Evolutionary conservation across 225 moss, liverwort and hornwort species (phyloP).

Genomic region (Marchantia polymorpha): DNA sequence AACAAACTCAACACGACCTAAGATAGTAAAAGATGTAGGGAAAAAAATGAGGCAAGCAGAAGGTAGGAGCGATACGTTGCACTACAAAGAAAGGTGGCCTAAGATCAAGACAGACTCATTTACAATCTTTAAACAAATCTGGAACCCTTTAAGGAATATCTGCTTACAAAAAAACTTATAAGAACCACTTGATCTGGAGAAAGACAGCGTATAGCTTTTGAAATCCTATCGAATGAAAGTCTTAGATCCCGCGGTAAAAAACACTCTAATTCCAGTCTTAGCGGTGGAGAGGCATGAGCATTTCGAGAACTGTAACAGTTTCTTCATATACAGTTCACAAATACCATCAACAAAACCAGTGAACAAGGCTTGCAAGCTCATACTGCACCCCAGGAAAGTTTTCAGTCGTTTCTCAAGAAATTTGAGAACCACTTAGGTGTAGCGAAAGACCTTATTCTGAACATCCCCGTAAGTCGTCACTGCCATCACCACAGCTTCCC

Average conservation of each 20-base stretch:
- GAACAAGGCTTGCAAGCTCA: neutral
- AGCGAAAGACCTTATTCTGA: constrained; percentile 62
- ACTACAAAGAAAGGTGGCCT: too few relatives aligned
- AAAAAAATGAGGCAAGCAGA: too few relatives aligned
- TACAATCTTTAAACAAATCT: too few relatives aligned
- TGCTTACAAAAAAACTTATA: neutral
- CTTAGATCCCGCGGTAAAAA: neutral
- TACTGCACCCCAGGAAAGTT: neutral
- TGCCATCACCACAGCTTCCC: constrained; percentile 73
- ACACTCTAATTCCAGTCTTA: neutral
- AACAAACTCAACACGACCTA: too few relatives aligned
- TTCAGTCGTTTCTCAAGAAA: neutral
- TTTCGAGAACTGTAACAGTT: neutral
- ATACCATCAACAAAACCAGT: neutral
- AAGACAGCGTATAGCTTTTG: neutral
- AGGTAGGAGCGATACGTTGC: too few relatives aligned
- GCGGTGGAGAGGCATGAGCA: neutral
- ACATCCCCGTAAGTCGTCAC: constrained; percentile 75
- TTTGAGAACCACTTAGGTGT: neutral
- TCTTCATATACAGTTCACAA: neutral
- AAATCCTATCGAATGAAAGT: neutral
- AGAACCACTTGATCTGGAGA: neutral
- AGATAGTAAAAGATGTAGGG: too few relatives aligned
- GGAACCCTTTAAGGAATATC: too few relatives aligned
- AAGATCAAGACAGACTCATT: too few relatives aligned